Percentiles rank a stretch among this genome's conserved stretches.
These are phyloP conservation scores for Botrytis elliptica DNA, from an alignment of 2,329 filamentous ascomycete genomes.

Conservation along the genomic window DNA sequence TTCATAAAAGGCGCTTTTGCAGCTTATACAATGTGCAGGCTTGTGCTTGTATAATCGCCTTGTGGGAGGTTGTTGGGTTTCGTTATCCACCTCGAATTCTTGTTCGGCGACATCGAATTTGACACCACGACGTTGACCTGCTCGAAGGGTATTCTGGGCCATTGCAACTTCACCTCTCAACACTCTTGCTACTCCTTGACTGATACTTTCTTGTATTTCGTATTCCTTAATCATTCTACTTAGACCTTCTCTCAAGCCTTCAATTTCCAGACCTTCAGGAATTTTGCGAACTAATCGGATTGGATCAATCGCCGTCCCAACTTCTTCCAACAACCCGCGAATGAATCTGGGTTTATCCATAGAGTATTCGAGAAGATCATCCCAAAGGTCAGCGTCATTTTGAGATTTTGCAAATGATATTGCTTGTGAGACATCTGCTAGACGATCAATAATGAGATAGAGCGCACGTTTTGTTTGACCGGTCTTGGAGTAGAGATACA, in stretches of 20 bases:
- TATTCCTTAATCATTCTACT: conserved; percentile 92
- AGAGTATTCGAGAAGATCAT: conserved; percentile 88
- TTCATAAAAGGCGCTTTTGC: conserved; percentile 55
- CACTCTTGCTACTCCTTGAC: conserved; percentile 82
- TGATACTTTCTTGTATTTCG: conserved; percentile 92
- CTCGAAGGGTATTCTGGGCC: conserved; percentile 77
- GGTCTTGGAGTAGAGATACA: conserved; percentile 92
- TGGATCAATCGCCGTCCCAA: conserved; percentile 89
- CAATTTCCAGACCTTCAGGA: conserved; percentile 88
- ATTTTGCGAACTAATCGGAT: conserved; percentile 88
- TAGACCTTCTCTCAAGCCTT: conserved; percentile 83
- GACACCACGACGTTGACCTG: conserved; percentile 78
- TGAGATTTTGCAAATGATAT: conserved; percentile 95
- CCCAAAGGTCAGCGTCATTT: conserved; percentile 89
- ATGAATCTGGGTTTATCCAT: conserved; percentile 99
- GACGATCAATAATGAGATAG: conserved; percentile 88
- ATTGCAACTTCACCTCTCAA: conserved; percentile 81
- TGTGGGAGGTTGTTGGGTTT: conserved; percentile 22
- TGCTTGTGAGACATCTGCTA: conserved; percentile 86
- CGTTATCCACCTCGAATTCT: conserved; percentile 28
- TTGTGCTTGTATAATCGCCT: conserved; percentile 30
- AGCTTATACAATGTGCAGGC: conserved; percentile 60
- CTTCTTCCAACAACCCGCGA: conserved; percentile 84
- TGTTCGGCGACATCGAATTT: conserved; percentile 74
- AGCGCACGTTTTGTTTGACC: conserved; percentile 90